These are phyloP conservation scores for Taiozyma onychis DNA, from an alignment of 1,139 yeast genomes.

Conservation along the genomic window DNA sequence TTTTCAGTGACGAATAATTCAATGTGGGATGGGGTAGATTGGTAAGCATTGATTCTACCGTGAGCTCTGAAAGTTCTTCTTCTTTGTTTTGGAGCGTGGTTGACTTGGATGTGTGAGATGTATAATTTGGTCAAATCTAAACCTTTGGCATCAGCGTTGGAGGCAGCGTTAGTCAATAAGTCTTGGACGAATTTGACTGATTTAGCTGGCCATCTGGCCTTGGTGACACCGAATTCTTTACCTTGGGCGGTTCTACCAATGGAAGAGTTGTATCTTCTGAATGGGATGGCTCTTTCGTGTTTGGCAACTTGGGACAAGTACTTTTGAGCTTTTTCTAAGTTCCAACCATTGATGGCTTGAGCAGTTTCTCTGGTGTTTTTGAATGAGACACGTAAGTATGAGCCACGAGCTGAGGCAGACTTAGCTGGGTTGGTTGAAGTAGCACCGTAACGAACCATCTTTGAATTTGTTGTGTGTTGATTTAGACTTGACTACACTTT, in stretches of 20 bases:
- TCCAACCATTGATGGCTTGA: slow-evolving; percentile 98
- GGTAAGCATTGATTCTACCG: slow-evolving; percentile 99
- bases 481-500: background rate
- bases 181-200: slow-evolving; percentile 94
- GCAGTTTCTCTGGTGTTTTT: slow-evolving; percentile 99
- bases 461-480: slow-evolving; percentile 10
- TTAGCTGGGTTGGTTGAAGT: slow-evolving; percentile 99
- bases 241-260: slow-evolving; percentile 99
- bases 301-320: slow-evolving; percentile 96
- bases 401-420: slow-evolving; percentile 99
- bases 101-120: slow-evolving; percentile 98
- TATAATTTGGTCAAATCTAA: slow-evolving; percentile 91
- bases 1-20: slow-evolving; percentile 96
- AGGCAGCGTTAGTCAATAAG: slow-evolving; percentile 94
- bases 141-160: slow-evolving; percentile 99
- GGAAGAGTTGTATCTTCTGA: slow-evolving; percentile 96
- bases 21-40: slow-evolving; percentile 97
- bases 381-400: slow-evolving; percentile 98
- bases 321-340: slow-evolving; percentile 89
- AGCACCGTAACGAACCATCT: slow-evolving; percentile 96
- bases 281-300: slow-evolving; percentile 99
- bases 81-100: slow-evolving; percentile 99
- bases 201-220: slow-evolving; percentile 99
- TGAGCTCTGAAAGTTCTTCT: slow-evolving; percentile 99
- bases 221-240: slow-evolving; percentile 99